Percentiles rank a stretch among this genome's conserved stretches.
phyloP scores from a whole-genome alignment of 257 asterid genomes.

The Coffea canephora region DNA sequence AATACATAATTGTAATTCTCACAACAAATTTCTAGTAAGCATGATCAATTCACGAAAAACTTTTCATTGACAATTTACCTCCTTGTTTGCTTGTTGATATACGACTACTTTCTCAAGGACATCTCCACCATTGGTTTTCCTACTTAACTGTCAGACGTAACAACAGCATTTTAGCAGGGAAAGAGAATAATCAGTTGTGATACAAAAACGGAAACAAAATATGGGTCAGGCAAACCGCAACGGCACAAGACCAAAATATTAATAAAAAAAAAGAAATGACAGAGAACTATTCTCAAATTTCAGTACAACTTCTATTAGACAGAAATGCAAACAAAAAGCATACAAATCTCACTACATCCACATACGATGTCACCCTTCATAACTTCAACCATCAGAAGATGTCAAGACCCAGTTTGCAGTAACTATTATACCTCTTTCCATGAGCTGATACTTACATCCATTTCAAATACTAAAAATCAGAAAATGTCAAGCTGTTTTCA shows the following conservation, averaged over 20 bases:
- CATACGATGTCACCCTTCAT: background rate
- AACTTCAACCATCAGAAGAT: background rate
- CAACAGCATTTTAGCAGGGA: constrained; percentile 4
- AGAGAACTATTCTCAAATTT: background rate
- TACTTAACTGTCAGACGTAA: constrained; percentile 60
- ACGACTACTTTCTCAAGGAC: constrained; percentile 60
- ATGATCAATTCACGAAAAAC: background rate
- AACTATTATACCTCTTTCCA: background rate
- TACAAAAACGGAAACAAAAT: background rate
- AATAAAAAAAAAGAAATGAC: background rate
- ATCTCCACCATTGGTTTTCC: constrained; percentile 59
- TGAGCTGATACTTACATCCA: background rate
- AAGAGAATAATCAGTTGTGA: no score
- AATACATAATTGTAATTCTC: background rate
- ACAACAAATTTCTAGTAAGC: background rate
- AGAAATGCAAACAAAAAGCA: background rate
- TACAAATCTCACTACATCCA: background rate
- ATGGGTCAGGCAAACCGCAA: background rate
- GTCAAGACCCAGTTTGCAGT: background rate
- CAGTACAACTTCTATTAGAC: background rate
- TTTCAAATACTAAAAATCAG: background rate
- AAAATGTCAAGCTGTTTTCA: background rate
- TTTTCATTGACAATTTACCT: constrained; percentile 43
- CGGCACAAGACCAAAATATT: background rate
- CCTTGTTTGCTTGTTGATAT: constrained; percentile 84